Evolutionary conservation across 345 rosid genomes (phyloP), one percentile per base, ranked within the genome.

Genomic region (Ricinus communis): DNA sequence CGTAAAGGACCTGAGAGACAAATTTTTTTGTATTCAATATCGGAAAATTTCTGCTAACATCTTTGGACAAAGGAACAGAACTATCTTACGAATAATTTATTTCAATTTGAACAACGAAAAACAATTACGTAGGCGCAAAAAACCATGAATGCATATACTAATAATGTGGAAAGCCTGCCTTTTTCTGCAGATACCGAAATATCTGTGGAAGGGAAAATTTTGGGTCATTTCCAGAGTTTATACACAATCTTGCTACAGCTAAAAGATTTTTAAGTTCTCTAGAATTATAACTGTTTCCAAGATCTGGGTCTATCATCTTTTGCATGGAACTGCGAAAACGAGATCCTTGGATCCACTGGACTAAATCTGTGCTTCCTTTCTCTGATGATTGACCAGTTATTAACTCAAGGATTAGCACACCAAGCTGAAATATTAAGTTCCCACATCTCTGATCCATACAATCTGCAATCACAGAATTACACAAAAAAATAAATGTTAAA

Each of bases 371-470:
- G 62, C 67, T 76, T 24, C 72, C 95, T 58, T 83, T 74, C 38
- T 86, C 96, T 0, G 99, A 87, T 66, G 97, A 90, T 67, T 89
- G 96, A 19, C 99, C 99, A 1, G 99, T 91, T 74, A 95, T 70
- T 45, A 95, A 85, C 82, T 91, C 99, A 75, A 91, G 66, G 72
- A 95, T 85, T 75, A 90, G 84, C 72, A 95, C 82, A 8, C 99
- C 99, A 1, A 95, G 91, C 84, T 91, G 97, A 62, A 87, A 88
- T 27, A 90, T 83, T 62, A 92, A 78, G 81, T 79, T 82, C 61
- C 83, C 83, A 72, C 82, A 78, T 55, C 82, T 84, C 61, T 84
- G 80, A 33, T 71, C 86, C 59, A 57, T 71, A 63, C 84, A 71
- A 52, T 81, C 91, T 88, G 82, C 70, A 51, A n/a, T 50, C 33